Evolutionary conservation across 225 moss, liverwort and hornwort genomes (phyloP).

Genomic region (Straminergon stramineum): DNA sequence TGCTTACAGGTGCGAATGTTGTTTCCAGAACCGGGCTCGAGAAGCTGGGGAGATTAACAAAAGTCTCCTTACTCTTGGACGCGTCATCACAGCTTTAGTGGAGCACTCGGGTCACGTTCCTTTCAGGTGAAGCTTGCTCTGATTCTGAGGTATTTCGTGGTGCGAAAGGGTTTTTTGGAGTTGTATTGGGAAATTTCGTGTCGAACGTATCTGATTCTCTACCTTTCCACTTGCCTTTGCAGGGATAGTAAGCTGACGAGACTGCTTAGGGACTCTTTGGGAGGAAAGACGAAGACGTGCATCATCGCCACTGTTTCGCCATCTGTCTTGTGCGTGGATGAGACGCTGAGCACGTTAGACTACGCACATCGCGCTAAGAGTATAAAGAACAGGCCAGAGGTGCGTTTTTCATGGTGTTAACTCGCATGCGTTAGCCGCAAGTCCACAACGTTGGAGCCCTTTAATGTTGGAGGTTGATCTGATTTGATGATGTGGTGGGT

Average conservation of each 20-base stretch:
- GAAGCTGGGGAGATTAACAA: not conserved
- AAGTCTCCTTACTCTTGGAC: not conserved
- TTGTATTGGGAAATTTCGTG: not conserved
- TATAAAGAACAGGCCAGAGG: not conserved
- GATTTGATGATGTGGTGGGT: not conserved
- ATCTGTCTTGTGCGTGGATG: not conserved
- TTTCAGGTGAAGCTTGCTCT: not conserved
- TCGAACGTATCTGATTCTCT: not conserved
- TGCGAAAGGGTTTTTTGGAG: not conserved
- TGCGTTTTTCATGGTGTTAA: not conserved
- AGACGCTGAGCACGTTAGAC: not conserved
- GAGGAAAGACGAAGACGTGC: not conserved
- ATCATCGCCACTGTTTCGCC: not conserved
- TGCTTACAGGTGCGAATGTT: not conserved
- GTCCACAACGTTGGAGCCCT: not conserved
- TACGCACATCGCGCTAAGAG: not conserved
- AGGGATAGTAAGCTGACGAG: not conserved
- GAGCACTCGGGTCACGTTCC: not conserved
- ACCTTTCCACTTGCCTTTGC: not conserved
- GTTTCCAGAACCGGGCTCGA: not conserved
- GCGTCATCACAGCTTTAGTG: not conserved
- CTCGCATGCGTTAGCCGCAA: not conserved
- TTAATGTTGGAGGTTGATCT: not conserved
- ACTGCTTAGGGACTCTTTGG: not conserved
- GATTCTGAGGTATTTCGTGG: not conserved